Percentiles rank a stretch among this genome's conserved stretches.
Conservation (phyloP, 495 filamentous ascomycete genomes). For the Symbiotaphrina buchneri region DNA sequence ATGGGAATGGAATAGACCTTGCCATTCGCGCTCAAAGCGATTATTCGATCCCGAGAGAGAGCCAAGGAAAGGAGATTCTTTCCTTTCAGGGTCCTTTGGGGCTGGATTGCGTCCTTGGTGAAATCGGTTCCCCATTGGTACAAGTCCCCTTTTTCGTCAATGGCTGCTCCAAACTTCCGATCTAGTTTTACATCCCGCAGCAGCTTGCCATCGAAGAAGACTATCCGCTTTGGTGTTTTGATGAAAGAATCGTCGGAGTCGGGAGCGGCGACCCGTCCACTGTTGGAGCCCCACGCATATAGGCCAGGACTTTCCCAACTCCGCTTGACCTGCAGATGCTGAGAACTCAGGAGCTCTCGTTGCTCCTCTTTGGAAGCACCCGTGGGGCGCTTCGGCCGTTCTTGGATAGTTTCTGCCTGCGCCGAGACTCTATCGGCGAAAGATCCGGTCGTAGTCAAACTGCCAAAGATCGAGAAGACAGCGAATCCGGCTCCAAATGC, state of each 20-base stretch:
- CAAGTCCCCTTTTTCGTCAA: slow-evolving; percentile 72
- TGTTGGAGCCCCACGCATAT: slow-evolving; percentile 84
- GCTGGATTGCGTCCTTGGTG: slow-evolving; percentile 28
- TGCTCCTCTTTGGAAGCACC: slow-evolving; percentile 37
- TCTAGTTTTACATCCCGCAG: slow-evolving; percentile 77
- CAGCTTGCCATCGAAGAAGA: slow-evolving; percentile 67
- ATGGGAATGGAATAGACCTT: slow-evolving; percentile 70
- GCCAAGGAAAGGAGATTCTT: slow-evolving; percentile 54
- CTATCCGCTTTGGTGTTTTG: slow-evolving; percentile 57
- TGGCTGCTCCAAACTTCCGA: slow-evolving; percentile 63
- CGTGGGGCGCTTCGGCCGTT: slow-evolving; percentile 27
- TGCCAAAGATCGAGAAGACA: neutral
- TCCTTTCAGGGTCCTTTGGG: slow-evolving; percentile 51
- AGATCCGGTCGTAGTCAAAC: slow-evolving; percentile 7
- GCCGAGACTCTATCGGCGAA: slow-evolving; percentile 24
- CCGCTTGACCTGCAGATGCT: slow-evolving; percentile 67
- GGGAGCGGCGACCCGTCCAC: slow-evolving; percentile 64
- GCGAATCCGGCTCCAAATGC: neutral
- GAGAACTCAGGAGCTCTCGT: slow-evolving; percentile 46
- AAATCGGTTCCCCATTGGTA: slow-evolving; percentile 80
- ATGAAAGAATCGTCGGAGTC: slow-evolving; percentile 53
- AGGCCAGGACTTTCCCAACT: slow-evolving; percentile 80
- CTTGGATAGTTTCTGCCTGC: slow-evolving; percentile 29
- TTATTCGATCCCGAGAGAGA: slow-evolving; percentile 59
- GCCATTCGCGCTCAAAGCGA: slow-evolving; percentile 59